A percentile compares a stretch with the other conserved stretches of the same genome.
Conservation (phyloP, 2,329 filamentous ascomycete species). For the Aspergillus versicolor region DNA sequence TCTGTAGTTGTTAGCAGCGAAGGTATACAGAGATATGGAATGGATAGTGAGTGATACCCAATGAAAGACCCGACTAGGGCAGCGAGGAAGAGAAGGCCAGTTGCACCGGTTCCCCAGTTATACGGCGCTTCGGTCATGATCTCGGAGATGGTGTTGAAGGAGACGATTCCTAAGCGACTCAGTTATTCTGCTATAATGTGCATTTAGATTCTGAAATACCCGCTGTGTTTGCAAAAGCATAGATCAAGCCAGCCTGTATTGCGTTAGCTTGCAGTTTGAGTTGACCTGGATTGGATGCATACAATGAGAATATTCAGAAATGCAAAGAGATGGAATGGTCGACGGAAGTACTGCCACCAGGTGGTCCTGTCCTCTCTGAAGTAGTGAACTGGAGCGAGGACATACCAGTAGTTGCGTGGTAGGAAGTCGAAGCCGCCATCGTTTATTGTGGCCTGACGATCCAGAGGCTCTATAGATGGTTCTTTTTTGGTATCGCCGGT, state of each 20-base stretch:
- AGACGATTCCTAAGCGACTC: conserved; percentile 27
- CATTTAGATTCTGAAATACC: no score
- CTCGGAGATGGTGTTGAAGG: conserved; percentile 39
- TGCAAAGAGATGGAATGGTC: conserved; percentile 40
- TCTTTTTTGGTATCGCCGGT: neutral
- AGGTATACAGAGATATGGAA: neutral
- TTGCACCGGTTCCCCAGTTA: conserved; percentile 34
- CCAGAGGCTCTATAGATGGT: neutral
- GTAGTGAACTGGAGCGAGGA: conserved; percentile 25
- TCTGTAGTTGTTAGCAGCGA: conserved; percentile 28
- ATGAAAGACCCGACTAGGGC: conserved; percentile 34
- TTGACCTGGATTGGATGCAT: conserved; percentile 22
- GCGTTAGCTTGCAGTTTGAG: neutral
- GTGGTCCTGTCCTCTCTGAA: conserved; percentile 37
- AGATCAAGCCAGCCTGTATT: neutral
- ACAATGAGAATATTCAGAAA: conserved; percentile 43
- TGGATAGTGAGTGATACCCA: conserved; percentile 19
- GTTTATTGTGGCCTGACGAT: conserved; percentile 13
- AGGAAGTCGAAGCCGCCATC: conserved; percentile 19
- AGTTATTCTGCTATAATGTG: no score
- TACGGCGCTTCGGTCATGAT: conserved; percentile 40
- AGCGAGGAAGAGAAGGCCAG: conserved; percentile 33
- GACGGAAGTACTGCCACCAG: conserved; percentile 40
- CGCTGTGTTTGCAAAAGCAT: conserved; percentile 34
- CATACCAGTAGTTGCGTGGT: conserved; percentile 22